Conservation (phyloP, 164 flowering plant species). For the Aristolochia fimbriata region DNA sequence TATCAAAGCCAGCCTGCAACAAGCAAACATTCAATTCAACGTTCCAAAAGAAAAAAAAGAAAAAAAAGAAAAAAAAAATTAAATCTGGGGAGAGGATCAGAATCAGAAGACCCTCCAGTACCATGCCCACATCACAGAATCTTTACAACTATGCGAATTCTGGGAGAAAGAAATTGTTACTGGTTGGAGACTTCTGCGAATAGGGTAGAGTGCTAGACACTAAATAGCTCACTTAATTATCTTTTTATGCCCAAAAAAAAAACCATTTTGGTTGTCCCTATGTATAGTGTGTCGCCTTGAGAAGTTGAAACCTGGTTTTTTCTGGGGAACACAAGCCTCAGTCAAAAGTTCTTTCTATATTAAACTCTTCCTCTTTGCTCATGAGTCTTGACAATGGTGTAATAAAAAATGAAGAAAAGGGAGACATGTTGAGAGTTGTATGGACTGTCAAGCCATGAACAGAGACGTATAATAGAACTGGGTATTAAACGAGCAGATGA, state of each 20-base stretch:
- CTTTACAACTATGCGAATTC: not conserved
- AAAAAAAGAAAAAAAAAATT: not conserved
- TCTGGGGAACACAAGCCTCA: not conserved
- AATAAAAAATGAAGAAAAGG: too few relatives aligned
- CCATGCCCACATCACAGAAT: not conserved
- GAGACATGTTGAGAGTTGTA: not conserved
- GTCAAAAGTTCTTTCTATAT: not conserved
- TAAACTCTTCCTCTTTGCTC: not conserved
- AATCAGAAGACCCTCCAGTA: not conserved
- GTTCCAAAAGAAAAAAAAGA: not conserved
- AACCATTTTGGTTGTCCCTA: not conserved
- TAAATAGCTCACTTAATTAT: too few relatives aligned
- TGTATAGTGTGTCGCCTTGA: not conserved
- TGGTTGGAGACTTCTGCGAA: not conserved
- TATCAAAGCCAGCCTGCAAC: not conserved
- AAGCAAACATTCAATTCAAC: slow-evolving; percentile 1
- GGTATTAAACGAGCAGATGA: too few relatives aligned
- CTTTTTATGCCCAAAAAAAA: not conserved
- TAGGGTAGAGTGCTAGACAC: too few relatives aligned
- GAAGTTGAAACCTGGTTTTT: not conserved
- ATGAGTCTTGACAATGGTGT: too few relatives aligned
- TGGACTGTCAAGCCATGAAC: not conserved
- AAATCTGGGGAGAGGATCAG: not conserved
- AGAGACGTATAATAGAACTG: not conserved
- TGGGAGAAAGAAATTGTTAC: not conserved